These are phyloP conservation scores for Cutaneotrichosporon mucoides DNA, from an alignment of 1,284 basidiomycete species.

Conservation along the genomic window DNA sequence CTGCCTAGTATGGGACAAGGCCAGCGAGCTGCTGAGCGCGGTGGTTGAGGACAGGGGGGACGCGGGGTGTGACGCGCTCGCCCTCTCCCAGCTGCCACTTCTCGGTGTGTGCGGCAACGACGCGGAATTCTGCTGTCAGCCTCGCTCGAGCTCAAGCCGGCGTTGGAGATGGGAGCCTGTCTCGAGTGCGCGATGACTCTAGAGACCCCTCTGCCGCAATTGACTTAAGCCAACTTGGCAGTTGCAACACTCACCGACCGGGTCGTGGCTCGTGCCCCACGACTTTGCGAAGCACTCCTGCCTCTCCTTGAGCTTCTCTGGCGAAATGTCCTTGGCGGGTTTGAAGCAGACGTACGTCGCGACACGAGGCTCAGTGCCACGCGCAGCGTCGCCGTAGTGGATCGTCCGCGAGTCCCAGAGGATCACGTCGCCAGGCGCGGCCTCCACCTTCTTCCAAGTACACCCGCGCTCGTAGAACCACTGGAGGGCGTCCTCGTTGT, in stretches of 20 bases:
- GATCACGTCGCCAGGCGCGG: conserved; percentile 36
- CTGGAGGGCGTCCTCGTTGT: conserved; percentile 29
- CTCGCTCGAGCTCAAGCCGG: too few relatives aligned
- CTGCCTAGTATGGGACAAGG: conserved; percentile 23
- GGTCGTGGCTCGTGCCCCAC: conserved; percentile 35
- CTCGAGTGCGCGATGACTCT: too few relatives aligned
- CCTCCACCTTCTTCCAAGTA: conserved; percentile 34
- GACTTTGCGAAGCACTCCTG: conserved; percentile 24
- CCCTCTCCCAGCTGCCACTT: conserved; percentile 20
- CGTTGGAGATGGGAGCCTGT: too few relatives aligned
- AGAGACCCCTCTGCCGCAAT: too few relatives aligned
- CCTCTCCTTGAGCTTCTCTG: conserved; percentile 23
- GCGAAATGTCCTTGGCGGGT: conserved; percentile 29
- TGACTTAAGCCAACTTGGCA: too few relatives aligned
- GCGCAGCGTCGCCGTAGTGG: conserved; percentile 37
- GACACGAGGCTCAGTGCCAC: conserved; percentile 31
- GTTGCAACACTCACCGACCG: conserved; percentile 19
- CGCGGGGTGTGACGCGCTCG: conserved; percentile 23
- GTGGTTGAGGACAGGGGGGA: conserved; percentile 20
- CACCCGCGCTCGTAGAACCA: conserved; percentile 43
- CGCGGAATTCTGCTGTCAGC: conserved; percentile 21
- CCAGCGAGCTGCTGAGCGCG: conserved; percentile 27
- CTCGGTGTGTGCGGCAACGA: conserved; percentile 8
- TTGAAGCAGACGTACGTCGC: conserved; percentile 46
- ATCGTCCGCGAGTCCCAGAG: conserved; percentile 34